Conservation (phyloP, 1,284 basidiomycete genomes). For the Leccinum pachyderme region DNA sequence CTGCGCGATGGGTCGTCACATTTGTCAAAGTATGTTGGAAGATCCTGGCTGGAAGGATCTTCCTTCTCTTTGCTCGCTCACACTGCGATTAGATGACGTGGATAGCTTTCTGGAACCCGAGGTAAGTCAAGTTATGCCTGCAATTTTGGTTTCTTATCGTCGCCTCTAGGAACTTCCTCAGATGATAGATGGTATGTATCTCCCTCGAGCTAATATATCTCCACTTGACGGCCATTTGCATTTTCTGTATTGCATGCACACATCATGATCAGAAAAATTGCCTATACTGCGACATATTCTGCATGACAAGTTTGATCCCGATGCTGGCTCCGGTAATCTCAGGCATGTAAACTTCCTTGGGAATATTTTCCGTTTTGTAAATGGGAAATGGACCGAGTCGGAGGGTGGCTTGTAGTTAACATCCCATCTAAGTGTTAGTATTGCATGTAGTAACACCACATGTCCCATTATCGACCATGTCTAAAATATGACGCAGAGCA, state of each 20-base stretch:
- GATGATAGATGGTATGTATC: not conserved
- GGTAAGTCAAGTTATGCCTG: not conserved
- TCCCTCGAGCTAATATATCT: not conserved
- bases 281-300: not conserved
- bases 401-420: not conserved
- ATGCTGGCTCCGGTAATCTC: not conserved
- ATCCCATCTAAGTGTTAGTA: too few species aligned
- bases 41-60: not conserved
- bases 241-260: not conserved
- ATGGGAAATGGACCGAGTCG: not conserved
- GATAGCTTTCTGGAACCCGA: not conserved
- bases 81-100: not conserved
- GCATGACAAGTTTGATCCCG: not conserved
- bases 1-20: not conserved
- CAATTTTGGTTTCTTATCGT: not conserved
- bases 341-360: not conserved
- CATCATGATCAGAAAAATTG: not conserved
- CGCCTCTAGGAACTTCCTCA: not conserved
- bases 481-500: too few species aligned
- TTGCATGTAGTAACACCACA: too few species aligned
- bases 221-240: not conserved
- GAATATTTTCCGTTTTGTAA: not conserved
- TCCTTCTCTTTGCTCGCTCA: not conserved
- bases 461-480: too few species aligned
- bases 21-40: not conserved